A percentile compares a stretch with the other conserved stretches of the same genome.
phyloP scores from a whole-genome alignment of 306 rosid genomes.

The Quercus dentata region DNA sequence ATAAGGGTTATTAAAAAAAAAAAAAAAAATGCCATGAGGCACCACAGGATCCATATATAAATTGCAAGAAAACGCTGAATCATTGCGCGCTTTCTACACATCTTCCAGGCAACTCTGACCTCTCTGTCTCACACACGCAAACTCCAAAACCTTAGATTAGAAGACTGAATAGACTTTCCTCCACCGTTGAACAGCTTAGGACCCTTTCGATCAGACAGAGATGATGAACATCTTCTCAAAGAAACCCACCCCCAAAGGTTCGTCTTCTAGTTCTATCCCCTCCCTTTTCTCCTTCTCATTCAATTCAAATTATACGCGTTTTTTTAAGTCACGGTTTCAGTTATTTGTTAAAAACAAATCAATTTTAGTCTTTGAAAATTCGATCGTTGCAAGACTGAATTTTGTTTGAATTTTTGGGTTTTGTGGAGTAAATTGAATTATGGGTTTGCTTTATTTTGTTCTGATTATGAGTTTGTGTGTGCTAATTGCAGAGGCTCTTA shows the following conservation, averaged over 20 bases:
- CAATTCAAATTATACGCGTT: background rate
- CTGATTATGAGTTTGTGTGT: constrained; percentile 1
- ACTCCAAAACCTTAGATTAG: background rate
- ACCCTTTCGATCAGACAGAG: background rate
- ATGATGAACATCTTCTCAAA: constrained; percentile 84
- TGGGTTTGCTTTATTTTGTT: background rate
- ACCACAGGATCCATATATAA: too few relatives aligned
- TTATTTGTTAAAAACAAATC: background rate
- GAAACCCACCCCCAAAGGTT: constrained; percentile 97
- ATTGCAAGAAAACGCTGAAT: background rate
- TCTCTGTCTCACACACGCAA: constrained; percentile 2
- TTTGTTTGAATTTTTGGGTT: background rate
- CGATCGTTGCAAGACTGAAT: background rate
- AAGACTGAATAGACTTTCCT: background rate
- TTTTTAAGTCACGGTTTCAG: background rate
- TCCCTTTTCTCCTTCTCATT: background rate
- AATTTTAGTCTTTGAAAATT: background rate
- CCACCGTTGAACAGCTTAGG: background rate
- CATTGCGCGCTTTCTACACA: background rate
- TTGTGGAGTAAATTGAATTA: background rate
- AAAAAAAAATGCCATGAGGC: background rate
- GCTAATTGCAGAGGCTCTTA: constrained; percentile 74
- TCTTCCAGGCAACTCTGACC: background rate
- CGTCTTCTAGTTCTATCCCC: constrained; percentile 17
- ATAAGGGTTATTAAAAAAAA: background rate